phyloP scores from a whole-genome alignment of 2,329 filamentous ascomycete species.

The Rugonectria rugulosa region DNA sequence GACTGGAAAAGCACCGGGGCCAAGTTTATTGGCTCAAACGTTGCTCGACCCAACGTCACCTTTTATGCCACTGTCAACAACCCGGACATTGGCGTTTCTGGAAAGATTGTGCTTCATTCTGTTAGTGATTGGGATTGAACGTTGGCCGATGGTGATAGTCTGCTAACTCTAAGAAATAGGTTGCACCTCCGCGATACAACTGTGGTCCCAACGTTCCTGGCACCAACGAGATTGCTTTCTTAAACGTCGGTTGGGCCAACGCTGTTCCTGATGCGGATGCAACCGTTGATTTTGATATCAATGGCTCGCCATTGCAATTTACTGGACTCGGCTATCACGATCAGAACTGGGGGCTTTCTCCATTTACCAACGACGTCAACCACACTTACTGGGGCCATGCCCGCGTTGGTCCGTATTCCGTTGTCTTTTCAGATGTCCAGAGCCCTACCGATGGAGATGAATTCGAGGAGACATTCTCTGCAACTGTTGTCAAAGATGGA shows the following conservation, averaged over 20 bases:
- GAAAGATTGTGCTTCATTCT: background rate
- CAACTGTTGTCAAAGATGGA: background rate
- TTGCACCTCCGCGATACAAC: background rate
- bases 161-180: background rate
- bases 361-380: background rate
- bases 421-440: background rate
- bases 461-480: background rate
- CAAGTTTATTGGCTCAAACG: background rate
- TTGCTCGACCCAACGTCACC: background rate
- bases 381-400: slow-evolving; percentile 7
- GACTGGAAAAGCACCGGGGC: slow-evolving; percentile 1
- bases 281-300: background rate
- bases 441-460: background rate
- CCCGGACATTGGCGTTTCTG: background rate
- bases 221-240: background rate
- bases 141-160: too few relatives aligned
- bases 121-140: background rate
- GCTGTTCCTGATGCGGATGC: background rate
- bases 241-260: slow-evolving; percentile 2
- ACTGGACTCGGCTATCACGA: slow-evolving; percentile 1
- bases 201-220: background rate
- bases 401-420: background rate
- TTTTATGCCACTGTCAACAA: background rate
- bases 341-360: slow-evolving; percentile 1
- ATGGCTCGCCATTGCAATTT: background rate